phyloP scores from a whole-genome alignment of 2,329 filamentous ascomycete genomes.

The Aspergillus pseudoviridinutans region DNA sequence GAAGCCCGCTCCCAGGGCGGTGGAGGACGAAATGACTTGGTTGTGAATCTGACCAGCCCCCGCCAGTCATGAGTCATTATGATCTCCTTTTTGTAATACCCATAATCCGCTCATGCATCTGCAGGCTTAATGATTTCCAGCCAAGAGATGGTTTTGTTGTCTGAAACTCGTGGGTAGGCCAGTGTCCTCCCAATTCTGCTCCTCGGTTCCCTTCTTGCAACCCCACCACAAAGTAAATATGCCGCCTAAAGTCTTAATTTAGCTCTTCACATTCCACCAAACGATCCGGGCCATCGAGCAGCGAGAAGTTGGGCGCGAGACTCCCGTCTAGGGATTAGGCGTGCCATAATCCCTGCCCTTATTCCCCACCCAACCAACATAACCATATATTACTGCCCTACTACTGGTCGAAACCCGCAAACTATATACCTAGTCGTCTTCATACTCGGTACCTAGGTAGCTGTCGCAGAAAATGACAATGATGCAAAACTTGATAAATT shows the following conservation, averaged over 20 bases:
- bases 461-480: not conserved
- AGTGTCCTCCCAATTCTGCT: not conserved
- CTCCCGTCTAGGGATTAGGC: not conserved
- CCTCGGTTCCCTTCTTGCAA: not conserved
- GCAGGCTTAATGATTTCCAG: not conserved
- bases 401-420: not conserved
- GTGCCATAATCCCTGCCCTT: not conserved
- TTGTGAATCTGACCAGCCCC: not conserved
- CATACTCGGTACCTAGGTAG: not conserved
- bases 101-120: not conserved
- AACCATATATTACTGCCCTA: not conserved
- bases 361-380: not conserved
- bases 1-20: not conserved
- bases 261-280: not conserved
- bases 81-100: not conserved
- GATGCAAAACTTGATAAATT: not conserved
- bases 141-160: not conserved
- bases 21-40: not conserved
- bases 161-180: not conserved
- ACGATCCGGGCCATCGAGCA: not conserved
- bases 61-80: not conserved
- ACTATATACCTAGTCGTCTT: not conserved
- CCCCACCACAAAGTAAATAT: not conserved
- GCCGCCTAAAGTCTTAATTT: not conserved
- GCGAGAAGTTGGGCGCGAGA: not conserved